Evolutionary conservation across 768 basidiomycete genomes (phyloP).

Genomic region (Termitomyces heimii): DNA sequence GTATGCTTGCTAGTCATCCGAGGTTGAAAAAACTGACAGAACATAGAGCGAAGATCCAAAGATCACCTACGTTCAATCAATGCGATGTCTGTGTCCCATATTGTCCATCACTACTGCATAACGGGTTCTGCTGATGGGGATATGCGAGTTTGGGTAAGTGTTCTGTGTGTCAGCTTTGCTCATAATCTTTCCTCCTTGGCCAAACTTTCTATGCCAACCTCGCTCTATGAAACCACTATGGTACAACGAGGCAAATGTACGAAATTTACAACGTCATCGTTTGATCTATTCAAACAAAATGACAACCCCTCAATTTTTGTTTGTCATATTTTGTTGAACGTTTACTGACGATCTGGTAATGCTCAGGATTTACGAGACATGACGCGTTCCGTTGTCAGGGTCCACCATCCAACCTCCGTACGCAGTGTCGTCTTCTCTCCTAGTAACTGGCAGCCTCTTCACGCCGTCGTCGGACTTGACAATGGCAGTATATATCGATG

Average conservation of each 20-base stretch:
- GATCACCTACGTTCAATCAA: constrained; percentile 73
- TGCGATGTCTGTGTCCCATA: constrained; percentile 59
- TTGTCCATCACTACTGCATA: constrained; percentile 65
- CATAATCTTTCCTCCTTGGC: not conserved
- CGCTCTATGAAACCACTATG: not conserved
- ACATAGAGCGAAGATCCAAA: constrained; percentile 55
- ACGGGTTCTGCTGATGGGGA: constrained; percentile 80
- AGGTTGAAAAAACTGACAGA: not conserved
- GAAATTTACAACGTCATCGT: not conserved
- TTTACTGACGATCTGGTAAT: not conserved
- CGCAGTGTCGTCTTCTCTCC: constrained; percentile 70
- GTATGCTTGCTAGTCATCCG: constrained; percentile 29
- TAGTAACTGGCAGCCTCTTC: constrained; percentile 55
- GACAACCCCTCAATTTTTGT: not conserved
- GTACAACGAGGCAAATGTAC: too few species aligned
- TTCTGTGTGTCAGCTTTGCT: not conserved
- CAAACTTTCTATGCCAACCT: not conserved
- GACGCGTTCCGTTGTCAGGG: constrained; percentile 60
- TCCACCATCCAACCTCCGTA: constrained; percentile 65
- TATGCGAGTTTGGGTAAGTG: constrained; percentile 70
- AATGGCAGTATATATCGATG: constrained; percentile 71
- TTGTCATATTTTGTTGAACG: not conserved
- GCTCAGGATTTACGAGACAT: constrained; percentile 68
- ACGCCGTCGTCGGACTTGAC: constrained; percentile 63
- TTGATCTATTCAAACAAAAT: too few species aligned